Conservation (phyloP, 257 asterid species). For the Verbena officinalis region DNA sequence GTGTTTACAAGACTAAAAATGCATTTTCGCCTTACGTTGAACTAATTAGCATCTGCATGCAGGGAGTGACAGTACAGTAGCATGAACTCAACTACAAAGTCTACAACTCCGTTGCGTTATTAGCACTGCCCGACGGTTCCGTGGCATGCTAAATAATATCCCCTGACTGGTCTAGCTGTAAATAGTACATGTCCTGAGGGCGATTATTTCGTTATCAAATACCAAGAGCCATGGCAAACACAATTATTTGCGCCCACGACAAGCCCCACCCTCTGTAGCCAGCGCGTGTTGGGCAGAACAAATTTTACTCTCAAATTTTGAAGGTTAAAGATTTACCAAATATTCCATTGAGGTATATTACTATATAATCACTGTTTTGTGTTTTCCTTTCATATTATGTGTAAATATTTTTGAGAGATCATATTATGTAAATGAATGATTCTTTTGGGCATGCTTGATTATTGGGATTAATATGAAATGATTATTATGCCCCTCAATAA, state of each 20-base stretch:
- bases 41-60: not conserved
- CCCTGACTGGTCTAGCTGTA: slow-evolving; percentile 26
- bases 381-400: too few relatives aligned
- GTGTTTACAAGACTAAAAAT: too few relatives aligned
- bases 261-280: slow-evolving; percentile 23
- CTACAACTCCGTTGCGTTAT: slow-evolving; percentile 16
- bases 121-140: slow-evolving; percentile 15
- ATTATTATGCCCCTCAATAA: too few relatives aligned
- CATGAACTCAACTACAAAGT: not conserved
- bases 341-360: too few relatives aligned
- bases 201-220: not conserved
- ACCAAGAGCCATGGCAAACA: slow-evolving; percentile 39
- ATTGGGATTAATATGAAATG: too few relatives aligned
- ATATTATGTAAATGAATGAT: too few relatives aligned
- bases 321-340: not conserved
- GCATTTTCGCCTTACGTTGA: too few relatives aligned
- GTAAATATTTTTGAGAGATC: too few relatives aligned
- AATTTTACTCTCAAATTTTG: not conserved
- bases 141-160: slow-evolving; percentile 6
- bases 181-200: slow-evolving; percentile 8
- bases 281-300: slow-evolving; percentile 29
- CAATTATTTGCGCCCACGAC: slow-evolving; percentile 34
- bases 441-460: too few relatives aligned
- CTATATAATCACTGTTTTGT: too few relatives aligned
- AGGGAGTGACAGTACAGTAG: not conserved